Percentiles rank a stretch among this genome's conserved stretches.
phyloP scores from a whole-genome alignment of 768 basidiomycete species.

The Mrakia blollopis region DNA sequence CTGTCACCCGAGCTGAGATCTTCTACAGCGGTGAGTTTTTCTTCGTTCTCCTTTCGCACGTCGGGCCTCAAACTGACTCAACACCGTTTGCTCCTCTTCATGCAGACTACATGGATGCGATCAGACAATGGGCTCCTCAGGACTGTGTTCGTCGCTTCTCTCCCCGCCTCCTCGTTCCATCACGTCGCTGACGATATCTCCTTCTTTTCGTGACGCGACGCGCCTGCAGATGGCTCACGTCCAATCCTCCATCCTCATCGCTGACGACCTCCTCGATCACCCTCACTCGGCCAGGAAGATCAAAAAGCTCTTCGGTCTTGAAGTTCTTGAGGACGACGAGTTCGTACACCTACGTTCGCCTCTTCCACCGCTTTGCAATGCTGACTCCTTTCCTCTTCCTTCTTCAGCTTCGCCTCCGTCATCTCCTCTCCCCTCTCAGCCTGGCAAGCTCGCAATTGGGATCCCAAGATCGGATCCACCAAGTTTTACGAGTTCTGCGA shows the following conservation, averaged over 20 bases:
- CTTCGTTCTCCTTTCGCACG: too few species aligned
- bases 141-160: conserved; percentile 37
- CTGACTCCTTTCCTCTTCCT: conserved; percentile 45
- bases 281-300: conserved; percentile 50
- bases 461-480: conserved; percentile 49
- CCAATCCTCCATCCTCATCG: conserved; percentile 34
- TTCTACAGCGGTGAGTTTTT: conserved; percentile 50
- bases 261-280: conserved; percentile 38
- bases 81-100: background rate
- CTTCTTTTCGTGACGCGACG: conserved; percentile 10
- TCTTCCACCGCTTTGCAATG: background rate
- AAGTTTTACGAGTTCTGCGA: conserved; percentile 42
- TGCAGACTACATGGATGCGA: conserved; percentile 73
- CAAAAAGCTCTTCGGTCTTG: conserved; percentile 73
- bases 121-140: conserved; percentile 61
- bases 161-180: background rate
- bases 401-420: conserved; percentile 56
- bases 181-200: background rate
- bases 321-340: conserved; percentile 61
- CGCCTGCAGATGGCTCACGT: conserved; percentile 39
- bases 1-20: conserved; percentile 79
- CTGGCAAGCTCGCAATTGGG: conserved; percentile 88
- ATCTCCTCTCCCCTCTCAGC: conserved; percentile 61
- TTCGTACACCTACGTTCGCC: background rate
- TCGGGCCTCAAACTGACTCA: background rate